These are phyloP conservation scores for Beauveria pseudobassiana DNA, from an alignment of 2,329 filamentous ascomycete genomes.

Conservation along the genomic window DNA sequence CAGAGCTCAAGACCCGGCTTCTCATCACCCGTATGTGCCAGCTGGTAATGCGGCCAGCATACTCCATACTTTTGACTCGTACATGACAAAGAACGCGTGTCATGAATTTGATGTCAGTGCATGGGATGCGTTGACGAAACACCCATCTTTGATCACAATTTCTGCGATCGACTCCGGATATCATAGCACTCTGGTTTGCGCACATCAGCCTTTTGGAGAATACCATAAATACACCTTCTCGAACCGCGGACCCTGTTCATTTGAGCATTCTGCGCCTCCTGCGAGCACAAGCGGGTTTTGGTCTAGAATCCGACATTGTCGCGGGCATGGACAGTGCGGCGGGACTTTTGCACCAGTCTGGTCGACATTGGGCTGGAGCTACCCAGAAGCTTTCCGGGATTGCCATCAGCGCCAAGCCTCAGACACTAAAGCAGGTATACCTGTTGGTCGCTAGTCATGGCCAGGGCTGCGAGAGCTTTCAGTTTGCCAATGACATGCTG, in stretches of 20 bases:
- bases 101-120: background rate
- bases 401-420: background rate
- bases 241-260: background rate
- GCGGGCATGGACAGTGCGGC: slow-evolving; percentile 5
- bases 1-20: background rate
- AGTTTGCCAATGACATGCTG: background rate
- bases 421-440: background rate
- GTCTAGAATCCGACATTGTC: background rate
- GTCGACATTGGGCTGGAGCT: slow-evolving; percentile 4
- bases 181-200: slow-evolving; percentile 7
- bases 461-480: background rate
- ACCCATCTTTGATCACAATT: background rate
- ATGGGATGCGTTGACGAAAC: background rate
- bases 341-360: background rate
- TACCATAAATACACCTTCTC: background rate
- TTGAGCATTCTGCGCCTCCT: background rate
- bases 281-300: background rate
- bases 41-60: background rate
- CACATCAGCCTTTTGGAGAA: slow-evolving; percentile 1
- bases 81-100: background rate
- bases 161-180: background rate
- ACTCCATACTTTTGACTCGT: background rate
- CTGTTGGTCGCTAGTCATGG: background rate
- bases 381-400: background rate
- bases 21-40: background rate